phyloP scores from a whole-genome alignment of 2,329 filamentous ascomycete species.

The Zasmidium cellare region DNA sequence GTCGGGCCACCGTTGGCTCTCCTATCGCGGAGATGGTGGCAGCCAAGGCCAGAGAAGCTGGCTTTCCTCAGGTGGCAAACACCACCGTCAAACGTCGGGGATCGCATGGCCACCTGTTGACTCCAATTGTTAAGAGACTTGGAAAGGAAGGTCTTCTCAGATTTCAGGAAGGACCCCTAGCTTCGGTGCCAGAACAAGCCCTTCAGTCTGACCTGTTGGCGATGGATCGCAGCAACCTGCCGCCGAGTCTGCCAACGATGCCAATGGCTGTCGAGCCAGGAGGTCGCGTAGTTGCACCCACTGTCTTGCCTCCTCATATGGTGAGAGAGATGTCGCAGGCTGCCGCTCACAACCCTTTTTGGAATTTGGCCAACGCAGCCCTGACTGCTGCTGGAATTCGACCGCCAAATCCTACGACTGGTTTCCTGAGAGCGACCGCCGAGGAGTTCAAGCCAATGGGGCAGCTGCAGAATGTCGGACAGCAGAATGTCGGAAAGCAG shows the following conservation, averaged over 20 bases:
- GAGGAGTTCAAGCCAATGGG: slow-evolving; percentile 26
- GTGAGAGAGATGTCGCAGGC: background rate
- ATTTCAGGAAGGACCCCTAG: background rate
- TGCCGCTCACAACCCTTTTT: background rate
- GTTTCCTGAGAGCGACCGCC: slow-evolving; percentile 26
- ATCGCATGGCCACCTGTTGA: slow-evolving; percentile 23
- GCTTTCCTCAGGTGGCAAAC: slow-evolving; percentile 22
- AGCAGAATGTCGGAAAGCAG: background rate
- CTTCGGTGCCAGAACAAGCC: background rate
- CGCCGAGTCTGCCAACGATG: background rate
- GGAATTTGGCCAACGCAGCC: too few relatives aligned
- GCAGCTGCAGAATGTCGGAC: background rate
- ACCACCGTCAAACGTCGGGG: slow-evolving; percentile 19
- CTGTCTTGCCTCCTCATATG: background rate
- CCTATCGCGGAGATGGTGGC: slow-evolving; percentile 14
- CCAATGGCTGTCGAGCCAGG: background rate
- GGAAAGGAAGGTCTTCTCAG: slow-evolving; percentile 18
- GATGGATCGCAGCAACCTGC: slow-evolving; percentile 2
- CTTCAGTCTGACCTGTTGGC: slow-evolving; percentile 3
- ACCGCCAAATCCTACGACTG: background rate
- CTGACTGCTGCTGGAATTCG: too few relatives aligned
- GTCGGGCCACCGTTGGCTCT: slow-evolving; percentile 9
- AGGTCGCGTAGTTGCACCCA: background rate
- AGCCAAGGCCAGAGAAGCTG: slow-evolving; percentile 16
- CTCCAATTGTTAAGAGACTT: slow-evolving; percentile 24